Evolutionary conservation across 805 yeast species (phyloP).

Genomic region (Suhomyces kilbournensis): DNA sequence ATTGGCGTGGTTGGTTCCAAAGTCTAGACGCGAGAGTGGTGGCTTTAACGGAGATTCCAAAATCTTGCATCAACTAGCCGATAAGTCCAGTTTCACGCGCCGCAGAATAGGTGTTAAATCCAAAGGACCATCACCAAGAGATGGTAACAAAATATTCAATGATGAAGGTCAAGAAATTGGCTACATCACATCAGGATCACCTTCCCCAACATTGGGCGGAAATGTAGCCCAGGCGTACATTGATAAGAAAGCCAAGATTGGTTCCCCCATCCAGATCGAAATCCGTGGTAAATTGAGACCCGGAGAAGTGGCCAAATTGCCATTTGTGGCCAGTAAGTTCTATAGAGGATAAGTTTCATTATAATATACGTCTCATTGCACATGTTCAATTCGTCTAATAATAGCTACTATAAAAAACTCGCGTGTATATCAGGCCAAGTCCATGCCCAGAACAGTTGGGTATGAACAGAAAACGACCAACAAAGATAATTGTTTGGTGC

Average conservation of each 20-base stretch:
- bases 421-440: neutral
- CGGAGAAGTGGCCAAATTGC: conserved; percentile 76
- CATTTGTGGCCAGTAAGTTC: conserved; percentile 75
- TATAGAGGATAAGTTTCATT: conserved; percentile 42
- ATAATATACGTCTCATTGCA: neutral
- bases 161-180: conserved; percentile 54
- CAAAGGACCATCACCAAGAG: conserved; percentile 92
- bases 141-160: conserved; percentile 60
- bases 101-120: conserved; percentile 73
- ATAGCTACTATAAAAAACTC: neutral
- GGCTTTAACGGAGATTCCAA: conserved; percentile 74
- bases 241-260: conserved; percentile 68
- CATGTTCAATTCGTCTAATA: neutral
- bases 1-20: conserved; percentile 85
- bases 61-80: conserved; percentile 67
- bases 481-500: neutral
- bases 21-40: conserved; percentile 59
- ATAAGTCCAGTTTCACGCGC: conserved; percentile 53
- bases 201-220: conserved; percentile 59
- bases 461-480: neutral
- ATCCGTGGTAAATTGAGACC: conserved; percentile 81
- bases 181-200: conserved; percentile 59
- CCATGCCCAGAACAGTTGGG: neutral
- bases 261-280: conserved; percentile 67
- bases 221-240: conserved; percentile 93